Evolutionary conservation across 2,329 filamentous ascomycete genomes (phyloP).

Genomic region (Fusarium kyushuense): DNA sequence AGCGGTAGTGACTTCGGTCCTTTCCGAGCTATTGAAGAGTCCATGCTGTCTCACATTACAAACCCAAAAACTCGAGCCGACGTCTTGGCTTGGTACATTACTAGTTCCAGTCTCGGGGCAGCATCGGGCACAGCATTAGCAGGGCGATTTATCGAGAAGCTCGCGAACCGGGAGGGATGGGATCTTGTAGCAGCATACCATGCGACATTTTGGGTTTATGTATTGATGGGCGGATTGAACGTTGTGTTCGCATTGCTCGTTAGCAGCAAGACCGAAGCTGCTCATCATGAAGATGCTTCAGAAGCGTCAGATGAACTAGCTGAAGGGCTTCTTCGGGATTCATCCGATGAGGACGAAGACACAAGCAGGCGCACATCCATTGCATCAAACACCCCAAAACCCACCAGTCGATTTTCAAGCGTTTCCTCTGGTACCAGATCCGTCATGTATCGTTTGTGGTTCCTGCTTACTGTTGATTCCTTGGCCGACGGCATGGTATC

Average conservation of each 20-base stretch:
- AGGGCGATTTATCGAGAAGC: constrained; percentile 63
- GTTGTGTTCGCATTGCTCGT: constrained; percentile 60
- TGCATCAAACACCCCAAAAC: constrained; percentile 24
- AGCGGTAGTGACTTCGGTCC: constrained; percentile 75
- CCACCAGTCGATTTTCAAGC: constrained; percentile 58
- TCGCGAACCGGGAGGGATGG: constrained; percentile 62
- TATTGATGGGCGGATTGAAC: constrained; percentile 66
- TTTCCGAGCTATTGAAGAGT: constrained; percentile 75
- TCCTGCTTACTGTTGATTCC: constrained; percentile 72
- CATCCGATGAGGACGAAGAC: constrained; percentile 27
- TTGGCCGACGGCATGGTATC: constrained; percentile 75
- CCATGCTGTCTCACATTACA: constrained; percentile 71
- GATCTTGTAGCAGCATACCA: constrained; percentile 66
- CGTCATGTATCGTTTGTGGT: constrained; percentile 74
- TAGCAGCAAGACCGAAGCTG: constrained; percentile 64
- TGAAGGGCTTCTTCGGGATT: constrained; percentile 46
- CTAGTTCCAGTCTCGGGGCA: constrained; percentile 66
- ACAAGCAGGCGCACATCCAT: constrained; percentile 11
- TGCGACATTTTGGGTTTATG: constrained; percentile 69
- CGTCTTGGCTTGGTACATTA: constrained; percentile 76
- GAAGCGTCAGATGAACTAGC: constrained; percentile 37
- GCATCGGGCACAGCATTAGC: constrained; percentile 65
- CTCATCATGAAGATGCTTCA: constrained; percentile 48
- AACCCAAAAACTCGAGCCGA: constrained; percentile 66
- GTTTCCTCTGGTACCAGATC: constrained; percentile 69